Base-by-base conservation (phyloP, 768 basidiomycete genomes). In the Lactarius akahatsu region DNA sequence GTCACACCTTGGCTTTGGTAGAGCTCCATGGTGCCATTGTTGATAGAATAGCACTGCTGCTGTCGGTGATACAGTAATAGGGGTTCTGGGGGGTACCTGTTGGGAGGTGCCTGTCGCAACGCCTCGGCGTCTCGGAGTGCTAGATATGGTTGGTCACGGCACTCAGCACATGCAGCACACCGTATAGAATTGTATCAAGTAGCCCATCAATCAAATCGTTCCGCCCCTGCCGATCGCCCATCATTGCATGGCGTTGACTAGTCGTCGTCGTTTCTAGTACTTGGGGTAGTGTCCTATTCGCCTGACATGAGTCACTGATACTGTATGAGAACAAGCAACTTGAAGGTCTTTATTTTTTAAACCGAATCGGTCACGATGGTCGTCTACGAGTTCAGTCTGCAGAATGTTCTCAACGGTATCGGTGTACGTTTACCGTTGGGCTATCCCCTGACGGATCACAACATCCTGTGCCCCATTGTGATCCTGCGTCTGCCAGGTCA, bases 21-120 rank as follows among this genome's bases (percentile, higher is more conserved):
- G 86, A 73, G 70, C 80, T 88, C 87, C 87, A 88, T 36, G 81
- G 79, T 41, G 77, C 76, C 83, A 85, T 84, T 9, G 59, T 15
- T 52, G 47, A 50, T 50, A 52, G 15, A 26, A 13, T 26, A 5
- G 50, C 13, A 52, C 50, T 23, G n/a, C 16, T 47, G 47, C 11
- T 32, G 47, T 38, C 38, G 15, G 38, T 52, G 26, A 15, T 52
- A 30, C 30, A 30, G 30, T 30, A 28, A 26, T 28, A 45, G 41
- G 15, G 16, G 41, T 41, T 18, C 43, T 20, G 43, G 36, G 15
- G 15, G 26, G 26, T 52, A 23, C 23, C 50, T 28, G 23, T 26
- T 32, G 32, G 32, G 1, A 26, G 26, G 26, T 52, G 50, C 23
- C 50, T 28, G 23, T 28, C 50, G 50, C 47, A 23, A n/a, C 10